Conservation (phyloP, 1,139 yeast species). For the Suhomyces wounanorum region DNA sequence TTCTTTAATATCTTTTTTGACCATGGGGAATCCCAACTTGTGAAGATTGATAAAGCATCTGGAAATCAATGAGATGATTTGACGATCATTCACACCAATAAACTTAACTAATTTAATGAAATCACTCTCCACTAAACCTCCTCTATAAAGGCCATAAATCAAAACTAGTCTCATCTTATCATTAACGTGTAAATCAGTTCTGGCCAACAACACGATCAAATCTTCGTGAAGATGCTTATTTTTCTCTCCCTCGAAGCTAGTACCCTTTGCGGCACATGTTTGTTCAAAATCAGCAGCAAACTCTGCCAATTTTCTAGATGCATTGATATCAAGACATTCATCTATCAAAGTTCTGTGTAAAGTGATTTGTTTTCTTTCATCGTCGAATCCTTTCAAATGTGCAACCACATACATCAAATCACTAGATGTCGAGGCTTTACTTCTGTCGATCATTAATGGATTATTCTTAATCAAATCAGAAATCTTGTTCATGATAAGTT, state of each 20-base stretch:
- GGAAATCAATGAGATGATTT: conserved; percentile 47
- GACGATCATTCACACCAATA: conserved; percentile 62
- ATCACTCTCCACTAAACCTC: conserved; percentile 80
- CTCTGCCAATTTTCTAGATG: conserved; percentile 57
- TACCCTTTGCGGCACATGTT: conserved; percentile 72
- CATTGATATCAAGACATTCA: conserved; percentile 55
- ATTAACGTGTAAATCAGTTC: conserved; percentile 50
- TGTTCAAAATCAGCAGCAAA: conserved; percentile 72
- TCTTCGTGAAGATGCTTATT: conserved; percentile 67
- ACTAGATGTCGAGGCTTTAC: conserved; percentile 59
- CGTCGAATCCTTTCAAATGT: conserved; percentile 66
- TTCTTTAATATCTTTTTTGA: conserved; percentile 52
- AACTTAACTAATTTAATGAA: conserved; percentile 69
- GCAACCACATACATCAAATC: conserved; percentile 70
- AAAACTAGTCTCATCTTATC: conserved; percentile 81
- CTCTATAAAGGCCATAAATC: conserved; percentile 77
- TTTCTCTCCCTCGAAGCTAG: conserved; percentile 68
- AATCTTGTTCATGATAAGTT: conserved; percentile 59
- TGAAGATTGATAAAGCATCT: conserved; percentile 65
- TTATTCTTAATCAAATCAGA: conserved; percentile 71
- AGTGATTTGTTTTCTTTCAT: conserved; percentile 61
- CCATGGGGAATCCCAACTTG: conserved; percentile 64
- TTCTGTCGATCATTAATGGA: conserved; percentile 67
- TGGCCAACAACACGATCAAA: conserved; percentile 58
- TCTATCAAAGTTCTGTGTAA: conserved; percentile 64